These are phyloP conservation scores for Alloteropsis semialata DNA, from an alignment of 176 grass and related monocot species.

Conservation along the genomic window DNA sequence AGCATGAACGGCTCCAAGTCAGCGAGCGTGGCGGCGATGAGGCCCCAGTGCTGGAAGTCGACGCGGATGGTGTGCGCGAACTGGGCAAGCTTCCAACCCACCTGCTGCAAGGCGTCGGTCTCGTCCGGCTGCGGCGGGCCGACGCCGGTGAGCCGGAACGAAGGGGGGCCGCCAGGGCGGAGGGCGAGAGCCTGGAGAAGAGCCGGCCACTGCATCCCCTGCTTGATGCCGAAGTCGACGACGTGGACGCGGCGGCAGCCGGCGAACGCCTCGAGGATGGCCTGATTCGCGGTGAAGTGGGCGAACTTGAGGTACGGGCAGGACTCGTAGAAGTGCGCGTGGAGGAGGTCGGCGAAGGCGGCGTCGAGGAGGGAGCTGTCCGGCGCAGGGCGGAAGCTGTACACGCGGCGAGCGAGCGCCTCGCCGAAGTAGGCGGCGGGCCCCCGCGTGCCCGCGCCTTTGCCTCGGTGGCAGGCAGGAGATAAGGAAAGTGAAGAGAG, in stretches of 20 bases:
- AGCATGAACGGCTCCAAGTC: constrained; percentile 91
- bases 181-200: constrained; percentile 90
- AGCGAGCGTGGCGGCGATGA: constrained; percentile 69
- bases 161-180: constrained; percentile 68
- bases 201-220: constrained; percentile 98
- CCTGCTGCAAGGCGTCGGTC: constrained; percentile 79
- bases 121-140: constrained; percentile 80
- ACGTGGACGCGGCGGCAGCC: constrained; percentile 88
- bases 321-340: constrained; percentile 94
- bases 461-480: no score
- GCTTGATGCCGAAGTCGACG: constrained; percentile 92
- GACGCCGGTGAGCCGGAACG: constrained; percentile 83
- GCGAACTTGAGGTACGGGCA: constrained; percentile 99
- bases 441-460: no score
- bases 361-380: constrained; percentile 69
- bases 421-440: no score
- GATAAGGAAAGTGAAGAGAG: no score
- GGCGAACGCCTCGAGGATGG: constrained; percentile 89
- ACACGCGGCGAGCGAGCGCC: constrained; percentile 81
- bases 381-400: constrained; percentile 41
- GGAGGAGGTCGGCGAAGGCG: constrained; percentile 74
- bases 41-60: constrained; percentile 85
- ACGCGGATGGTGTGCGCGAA: constrained; percentile 77
- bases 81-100: constrained; percentile 82
- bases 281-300: constrained; percentile 99